Evolutionary conservation across 139 green algal species (phyloP), one percentile per base, ranked within the genome.

Genomic region (Micractinium conductrix): DNA sequence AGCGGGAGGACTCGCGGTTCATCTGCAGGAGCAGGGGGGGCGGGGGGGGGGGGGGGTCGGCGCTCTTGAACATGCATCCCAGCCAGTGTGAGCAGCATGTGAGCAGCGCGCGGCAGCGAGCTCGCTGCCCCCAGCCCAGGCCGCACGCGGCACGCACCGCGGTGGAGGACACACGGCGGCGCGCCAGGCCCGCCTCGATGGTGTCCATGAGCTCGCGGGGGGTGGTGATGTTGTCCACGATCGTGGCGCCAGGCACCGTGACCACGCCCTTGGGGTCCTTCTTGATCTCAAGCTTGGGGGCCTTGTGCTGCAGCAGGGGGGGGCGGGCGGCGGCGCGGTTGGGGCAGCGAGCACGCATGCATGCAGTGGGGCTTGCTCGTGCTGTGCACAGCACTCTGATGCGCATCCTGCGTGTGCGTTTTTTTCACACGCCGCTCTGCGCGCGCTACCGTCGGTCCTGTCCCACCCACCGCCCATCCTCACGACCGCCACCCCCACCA

Each of bases 201-300:
- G 86, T 83, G 28, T 86, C 72, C 82, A 96, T 83, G 40, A 97
- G 90, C 89, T 96, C 84, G 42, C 73, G 42, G 16, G 91, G 81
- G 30, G 90, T 91, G 37, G 86, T 84, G 50, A 91, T 75, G 58
- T 58, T 90, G 67, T 93, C 87, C 22, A 98, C 81, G 0, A 96
- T 35, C 2, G 91, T 96, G 6, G 96, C 94, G 7, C 96, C 96
- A 10, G 92, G 86, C 30, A 99, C 96, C 4, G 89, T 94, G 4
- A 99, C 97, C 91, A 98, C 93, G 81, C 97, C 97, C 90, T 96
- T 98, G 67, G 90, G 78, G 86, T 99, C 97, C 87, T 97, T 98
- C 93, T 99, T 99, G 90, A 99, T 99, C 74, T 99, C 97, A 43
- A 99, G 93, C 90, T 95, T 96, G 26, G 92, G 90, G 24, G 40